Evolutionary conservation across 1,284 basidiomycete species (phyloP).

Genomic region (Cryptococcus floricola): DNA sequence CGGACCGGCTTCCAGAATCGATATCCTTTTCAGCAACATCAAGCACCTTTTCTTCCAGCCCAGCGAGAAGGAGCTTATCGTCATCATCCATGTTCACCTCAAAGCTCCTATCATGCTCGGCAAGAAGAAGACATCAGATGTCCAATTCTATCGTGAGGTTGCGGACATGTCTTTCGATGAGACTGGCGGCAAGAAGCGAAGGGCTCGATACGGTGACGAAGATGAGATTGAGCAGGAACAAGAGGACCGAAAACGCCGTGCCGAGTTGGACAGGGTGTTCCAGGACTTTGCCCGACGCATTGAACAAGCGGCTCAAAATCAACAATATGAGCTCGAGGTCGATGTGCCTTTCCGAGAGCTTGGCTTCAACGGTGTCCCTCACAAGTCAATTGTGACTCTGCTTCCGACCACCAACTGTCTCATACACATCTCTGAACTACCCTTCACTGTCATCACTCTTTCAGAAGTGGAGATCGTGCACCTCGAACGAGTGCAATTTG

Average conservation of each 20-base stretch:
- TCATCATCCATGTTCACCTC: conserved; percentile 90
- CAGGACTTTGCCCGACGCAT: conserved; percentile 91
- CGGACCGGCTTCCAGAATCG: conserved; percentile 73
- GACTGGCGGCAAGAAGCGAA: conserved; percentile 90
- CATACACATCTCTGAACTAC: conserved; percentile 90
- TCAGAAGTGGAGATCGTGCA: conserved; percentile 95
- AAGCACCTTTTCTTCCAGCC: conserved; percentile 99
- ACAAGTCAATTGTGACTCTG: conserved; percentile 87
- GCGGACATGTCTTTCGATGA: conserved; percentile 98
- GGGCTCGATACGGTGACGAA: conserved; percentile 95
- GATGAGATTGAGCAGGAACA: conserved; percentile 99
- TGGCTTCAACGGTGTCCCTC: conserved; percentile 95
- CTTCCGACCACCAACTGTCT: conserved; percentile 97
- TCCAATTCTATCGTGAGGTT: conserved; percentile 98
- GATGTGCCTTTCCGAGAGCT: conserved; percentile 97
- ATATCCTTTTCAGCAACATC: conserved; percentile 94
- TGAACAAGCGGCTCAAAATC: conserved; percentile 67
- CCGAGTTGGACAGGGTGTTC: conserved; percentile 91
- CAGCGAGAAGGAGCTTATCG: conserved; percentile 92
- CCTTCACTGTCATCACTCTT: conserved; percentile 93
- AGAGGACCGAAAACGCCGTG: conserved; percentile 85
- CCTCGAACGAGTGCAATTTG: conserved; percentile 94
- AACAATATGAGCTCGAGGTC: conserved; percentile 78
- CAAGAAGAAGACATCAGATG: conserved; percentile 95
- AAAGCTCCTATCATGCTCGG: conserved; percentile 97